Percentiles rank a stretch among this genome's conserved stretches.
phyloP scores from a whole-genome alignment of 2,329 filamentous ascomycete genomes.

The Xylariaceae sp. region DNA sequence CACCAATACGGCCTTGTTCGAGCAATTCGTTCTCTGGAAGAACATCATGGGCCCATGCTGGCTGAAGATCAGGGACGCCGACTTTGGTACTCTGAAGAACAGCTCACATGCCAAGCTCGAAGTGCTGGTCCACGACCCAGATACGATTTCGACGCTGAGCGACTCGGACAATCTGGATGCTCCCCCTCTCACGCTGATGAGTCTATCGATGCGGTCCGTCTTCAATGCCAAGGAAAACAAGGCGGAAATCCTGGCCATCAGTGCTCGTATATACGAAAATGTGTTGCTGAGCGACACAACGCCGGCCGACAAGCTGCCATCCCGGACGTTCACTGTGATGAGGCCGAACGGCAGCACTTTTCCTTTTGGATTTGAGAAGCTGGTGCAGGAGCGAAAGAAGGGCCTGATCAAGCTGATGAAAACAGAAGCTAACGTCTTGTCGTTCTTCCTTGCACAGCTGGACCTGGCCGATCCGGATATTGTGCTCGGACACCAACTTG shows the following conservation, averaged over 20 bases:
- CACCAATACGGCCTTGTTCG: constrained; percentile 86
- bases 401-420: constrained; percentile 76
- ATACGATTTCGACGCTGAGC: constrained; percentile 63
- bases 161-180: constrained; percentile 77
- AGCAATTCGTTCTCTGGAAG: constrained; percentile 98
- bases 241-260: constrained; percentile 89
- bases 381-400: constrained; percentile 65
- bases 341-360: constrained; percentile 72
- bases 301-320: constrained; percentile 80
- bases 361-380: constrained; percentile 78
- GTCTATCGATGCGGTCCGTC: constrained; percentile 77
- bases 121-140: constrained; percentile 72
- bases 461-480: constrained; percentile 89
- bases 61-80: constrained; percentile 81
- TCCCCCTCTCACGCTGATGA: constrained; percentile 94
- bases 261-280: constrained; percentile 88
- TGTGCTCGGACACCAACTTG: constrained; percentile 88
- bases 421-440: constrained; percentile 77
- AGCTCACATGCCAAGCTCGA: constrained; percentile 97
- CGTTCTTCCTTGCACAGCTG: constrained; percentile 83
- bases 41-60: constrained; percentile 99
- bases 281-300: constrained; percentile 83
- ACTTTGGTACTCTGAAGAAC: constrained; percentile 81
- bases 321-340: constrained; percentile 86
- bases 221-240: constrained; percentile 93